phyloP scores from a whole-genome alignment of 768 basidiomycete species.

The Boletus coccyginus region DNA sequence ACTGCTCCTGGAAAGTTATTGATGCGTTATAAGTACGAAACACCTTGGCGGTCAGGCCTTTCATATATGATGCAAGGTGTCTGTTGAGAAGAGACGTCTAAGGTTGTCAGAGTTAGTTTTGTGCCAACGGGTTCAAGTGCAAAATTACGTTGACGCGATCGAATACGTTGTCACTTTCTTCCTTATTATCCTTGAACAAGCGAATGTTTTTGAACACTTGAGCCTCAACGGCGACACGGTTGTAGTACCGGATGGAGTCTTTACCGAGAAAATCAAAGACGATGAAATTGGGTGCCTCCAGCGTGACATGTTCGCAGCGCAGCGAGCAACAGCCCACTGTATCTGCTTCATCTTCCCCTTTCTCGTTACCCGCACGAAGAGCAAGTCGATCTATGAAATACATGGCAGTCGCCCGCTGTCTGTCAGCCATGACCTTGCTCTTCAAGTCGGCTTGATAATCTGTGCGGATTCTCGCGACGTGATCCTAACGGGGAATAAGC shows the following conservation, averaged over 20 bases:
- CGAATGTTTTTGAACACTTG: constrained; percentile 98
- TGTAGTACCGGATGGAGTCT: constrained; percentile 97
- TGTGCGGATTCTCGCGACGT: constrained; percentile 87
- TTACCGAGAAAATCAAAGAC: constrained; percentile 98
- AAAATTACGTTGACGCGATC: constrained; percentile 82
- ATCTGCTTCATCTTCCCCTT: constrained; percentile 98
- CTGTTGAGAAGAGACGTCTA: constrained; percentile 88
- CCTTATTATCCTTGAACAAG: constrained; percentile 93
- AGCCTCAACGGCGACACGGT: constrained; percentile 81
- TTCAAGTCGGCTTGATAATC: constrained; percentile 85
- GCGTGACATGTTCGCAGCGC: constrained; percentile 93
- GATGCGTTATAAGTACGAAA: constrained; percentile 99
- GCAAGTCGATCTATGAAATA: constrained; percentile 98
- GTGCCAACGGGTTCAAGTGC: neutral
- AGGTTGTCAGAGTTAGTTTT: constrained; percentile 16
- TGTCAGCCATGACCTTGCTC: constrained; percentile 89
- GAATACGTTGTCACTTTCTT: constrained; percentile 84
- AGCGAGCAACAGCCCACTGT: constrained; percentile 99
- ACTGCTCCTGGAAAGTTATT: constrained; percentile 87
- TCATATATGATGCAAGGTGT: constrained; percentile 91
- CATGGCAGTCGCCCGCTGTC: constrained; percentile 98
- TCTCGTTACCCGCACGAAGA: constrained; percentile 98
- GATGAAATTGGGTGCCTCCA: constrained; percentile 83
- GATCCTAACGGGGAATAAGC: constrained; percentile 49
- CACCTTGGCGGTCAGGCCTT: constrained; percentile 96